Evolutionary conservation across 306 rosid species (phyloP), one percentile per base, ranked within the genome.

Genomic region (Malus asiatica): DNA sequence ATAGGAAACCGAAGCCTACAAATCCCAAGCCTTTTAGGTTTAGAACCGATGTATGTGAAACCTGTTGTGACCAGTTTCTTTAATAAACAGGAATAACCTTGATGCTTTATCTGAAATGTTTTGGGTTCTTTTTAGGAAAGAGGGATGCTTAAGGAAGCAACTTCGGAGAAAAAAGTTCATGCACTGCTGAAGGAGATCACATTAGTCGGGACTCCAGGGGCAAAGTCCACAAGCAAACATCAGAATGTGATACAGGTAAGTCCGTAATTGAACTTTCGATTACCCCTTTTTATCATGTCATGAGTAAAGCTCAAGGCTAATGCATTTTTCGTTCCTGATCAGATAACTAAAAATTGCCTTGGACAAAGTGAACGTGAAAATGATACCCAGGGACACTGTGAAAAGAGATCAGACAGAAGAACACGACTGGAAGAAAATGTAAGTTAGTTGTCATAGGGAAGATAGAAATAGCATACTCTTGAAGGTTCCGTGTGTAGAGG

Each of bases 21-120:
- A 84, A 92, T 79, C 99, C 99, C 44, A 95, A 89, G 84, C 97
- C 99, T 58, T 92, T 95, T 82, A 90, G 91, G 89, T 84, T 95
- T 78, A 87, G 97, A 95, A 95, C 99, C 68, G 90, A 92, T 88
- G 99, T 95, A 80, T 80, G 91, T 78, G 76, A 67, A 58, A 59
- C 71, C n/a, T 79, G 61, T 81, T 71, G 71, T 55, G 59, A 71
- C 66, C 70, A 70, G 55, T 68, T 71, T 75, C 62, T 33, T 33
- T 66, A 20, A 58, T 20, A 22, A 35, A 48, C 57, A 11, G 7
- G 12, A 25, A 15, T 35, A 45, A 58, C 35, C 15, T 52, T 42
- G 14, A 7, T 33, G 57, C 64, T 78, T 25, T 65, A 67, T 77
- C 73, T 75, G 70, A 83, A 77, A 55, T 25, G 22, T 6, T 62